Percentiles rank a stretch among this genome's conserved stretches.
These are phyloP conservation scores for Butyriboletus appendiculatus DNA, from an alignment of 1,284 basidiomycete species.

Conservation along the genomic window DNA sequence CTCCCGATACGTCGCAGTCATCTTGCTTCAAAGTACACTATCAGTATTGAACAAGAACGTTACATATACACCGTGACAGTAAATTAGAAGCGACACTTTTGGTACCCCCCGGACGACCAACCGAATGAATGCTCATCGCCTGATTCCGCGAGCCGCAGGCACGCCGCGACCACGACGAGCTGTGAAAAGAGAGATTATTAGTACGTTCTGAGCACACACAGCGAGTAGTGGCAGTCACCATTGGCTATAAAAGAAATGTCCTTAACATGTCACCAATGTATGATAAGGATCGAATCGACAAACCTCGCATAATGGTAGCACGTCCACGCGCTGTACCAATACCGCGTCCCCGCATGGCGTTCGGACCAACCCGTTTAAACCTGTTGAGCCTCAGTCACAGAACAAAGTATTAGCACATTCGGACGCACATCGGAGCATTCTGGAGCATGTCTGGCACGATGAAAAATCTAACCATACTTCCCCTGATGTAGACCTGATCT, in stretches of 20 bases:
- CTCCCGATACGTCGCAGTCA: neutral
- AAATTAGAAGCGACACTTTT: constrained; percentile 13
- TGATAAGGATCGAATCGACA: constrained; percentile 30
- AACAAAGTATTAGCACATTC: neutral
- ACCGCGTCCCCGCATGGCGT: constrained; percentile 98
- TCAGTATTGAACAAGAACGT: constrained; percentile 7
- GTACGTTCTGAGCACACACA: constrained; percentile 3
- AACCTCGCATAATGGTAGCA: constrained; percentile 94
- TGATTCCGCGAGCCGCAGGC: constrained; percentile 71
- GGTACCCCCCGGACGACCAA: neutral
- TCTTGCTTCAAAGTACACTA: constrained; percentile 6
- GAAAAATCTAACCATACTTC: constrained; percentile 97
- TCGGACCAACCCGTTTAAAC: constrained; percentile 98
- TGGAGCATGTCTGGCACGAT: constrained; percentile 99
- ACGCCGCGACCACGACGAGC: constrained; percentile 85
- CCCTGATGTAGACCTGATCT: constrained; percentile 98
- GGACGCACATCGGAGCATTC: constrained; percentile 95
- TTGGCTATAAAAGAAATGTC: constrained; percentile 49
- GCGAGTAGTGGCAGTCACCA: constrained; percentile 41
- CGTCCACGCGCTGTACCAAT: constrained; percentile 97
- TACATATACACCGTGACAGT: constrained; percentile 17
- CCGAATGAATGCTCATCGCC: constrained; percentile 51
- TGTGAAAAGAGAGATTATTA: constrained; percentile 33
- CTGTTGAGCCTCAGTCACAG: constrained; percentile 44
- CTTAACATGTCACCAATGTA: constrained; percentile 12